Evolutionary conservation across 805 yeast genomes (phyloP), one percentile per base, ranked within the genome.

Genomic region (Clavispora phyllophila): DNA sequence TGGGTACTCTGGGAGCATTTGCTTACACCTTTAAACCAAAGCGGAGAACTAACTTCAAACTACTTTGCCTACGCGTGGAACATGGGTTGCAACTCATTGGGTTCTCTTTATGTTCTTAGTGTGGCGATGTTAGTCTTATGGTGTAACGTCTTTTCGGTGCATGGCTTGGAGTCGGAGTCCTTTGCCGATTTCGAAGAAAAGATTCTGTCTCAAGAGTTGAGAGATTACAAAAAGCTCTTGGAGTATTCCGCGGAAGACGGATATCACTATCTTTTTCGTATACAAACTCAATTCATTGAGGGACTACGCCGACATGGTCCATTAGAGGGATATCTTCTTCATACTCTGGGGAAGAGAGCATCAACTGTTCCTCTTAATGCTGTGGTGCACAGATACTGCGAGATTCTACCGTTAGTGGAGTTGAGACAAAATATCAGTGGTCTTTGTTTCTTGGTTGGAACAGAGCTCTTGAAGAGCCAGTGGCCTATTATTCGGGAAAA

Each of bases 401-500:
- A 60, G 15, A 34, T 63, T 3, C 55, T 69, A 24, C 64, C 68
- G 1, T 41, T 40, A 12, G 61, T 70, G n/a, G 45, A 61, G 15
- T 54, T 61, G 40, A 64, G 62, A 43, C 66, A 70, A 42, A 64
- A 69, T 37, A 60, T 70, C 17, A 61, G 70, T 44, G 75, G 75
- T 3, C 53, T 70, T 10, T 70, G 75, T 39, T 65, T 68, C 45
- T 54, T 68, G 28, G 63, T 70, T 8, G 72, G 72, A 1, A 59
- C 66, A 0, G 61, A 57, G 33, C 54, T 69, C 19, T 50, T 66
- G 37, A 56, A 54, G 31, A 62, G 72, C 45, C 74, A 68, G 44
- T 69, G 73, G 72, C 70, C 66, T 38, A 58, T 68, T 8, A 57
- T 69, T 9, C 56, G 72, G 37, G 75, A 70, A 38, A 66, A 68